Base-by-base conservation (phyloP, 2,329 filamentous ascomycete species). In the Pseudofabraea citricarpa region DNA sequence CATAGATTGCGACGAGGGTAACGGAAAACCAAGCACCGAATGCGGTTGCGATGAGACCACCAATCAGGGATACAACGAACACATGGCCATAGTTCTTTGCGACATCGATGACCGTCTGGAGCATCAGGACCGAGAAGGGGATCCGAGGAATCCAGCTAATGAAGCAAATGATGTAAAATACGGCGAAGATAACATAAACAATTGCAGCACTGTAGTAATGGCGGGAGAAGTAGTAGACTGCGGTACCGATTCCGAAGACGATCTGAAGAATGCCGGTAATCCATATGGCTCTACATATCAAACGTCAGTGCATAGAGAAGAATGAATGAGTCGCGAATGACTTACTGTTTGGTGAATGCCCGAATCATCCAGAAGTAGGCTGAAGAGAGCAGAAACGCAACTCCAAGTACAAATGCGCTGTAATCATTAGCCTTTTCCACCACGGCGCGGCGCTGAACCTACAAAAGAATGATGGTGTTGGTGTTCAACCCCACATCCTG, bases 241-340 rank as follows among this genome's bases (percentile, higher is more conserved):
- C 89, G 0, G 89, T 95, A 1, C 78, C 90, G n/a, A 96, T 70
- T 1, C 87, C 88, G 55, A 89, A 84, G 43, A 85, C 69, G 56
- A 95, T 85, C 64, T 96, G 94, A 44, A 95, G 71, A 40, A 95
- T 91, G 10, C 88, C 89, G 0, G 90, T 94, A 29, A 90, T 78
- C 87, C 89, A 96, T 61, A 96, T 94, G 55, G 95, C 90, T 23
- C 19, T 24, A 20, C n/a, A n/a, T n/a, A n/a, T n/a, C n/a, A n/a
- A n/a, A n/a, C n/a, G n/a, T n/a, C n/a, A n/a, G n/a, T n/a, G n/a
- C n/a, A n/a, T n/a, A n/a, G n/a, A n/a, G n/a, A n/a, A n/a, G n/a
- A n/a, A n/a, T n/a, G n/a, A n/a, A n/a, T n/a, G n/a, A n/a, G n/a
- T n/a, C n/a, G n/a, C n/a, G n/a, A n/a, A 4, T 31, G 6, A 38